Evolutionary conservation across 2,329 filamentous ascomycete genomes (phyloP), one percentile per base, ranked within the genome.

Genomic region (Capronia coronata): DNA sequence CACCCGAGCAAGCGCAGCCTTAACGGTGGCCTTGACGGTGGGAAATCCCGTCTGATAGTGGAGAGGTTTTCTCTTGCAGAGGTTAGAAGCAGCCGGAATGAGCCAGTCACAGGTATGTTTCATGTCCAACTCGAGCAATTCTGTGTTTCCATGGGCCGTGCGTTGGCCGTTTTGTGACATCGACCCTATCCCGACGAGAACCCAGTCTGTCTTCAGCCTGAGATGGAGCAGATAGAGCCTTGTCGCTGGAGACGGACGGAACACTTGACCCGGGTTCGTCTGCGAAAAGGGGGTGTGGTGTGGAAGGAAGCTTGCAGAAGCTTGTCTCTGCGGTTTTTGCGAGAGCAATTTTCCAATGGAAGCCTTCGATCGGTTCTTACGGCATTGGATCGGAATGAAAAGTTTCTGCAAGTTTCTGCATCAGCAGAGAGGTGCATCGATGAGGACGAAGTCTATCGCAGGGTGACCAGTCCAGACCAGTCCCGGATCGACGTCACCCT

Each of bases 201-300:
- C 19, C 14, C 25, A 46, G 29, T 10, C 16, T 11, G 16, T n/a
- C n/a, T n/a, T n/a, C n/a, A n/a, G n/a, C n/a, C n/a, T n/a, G n/a
- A n/a, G n/a, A n/a, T n/a, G n/a, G n/a, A n/a, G n/a, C 49, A 38
- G 25, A 10, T 27, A 27, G 43, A 51, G 49, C 49, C 49, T 51
- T 47, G 49, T 39, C 41, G 43, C 38, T 19, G 7, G 19, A 25
- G n/a, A 16, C 25, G 11, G 32, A 32, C 25, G 11, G 32, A 32
- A 41, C 49, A 47, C 37, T 23, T 51, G 49, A 51, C 49, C 18
- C 30, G 42, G n/a, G n/a, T n/a, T n/a, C n/a, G n/a, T n/a, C n/a
- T n/a, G n/a, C n/a, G n/a, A n/a, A n/a, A n/a, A n/a, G n/a, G n/a
- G n/a, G n/a, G n/a, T n/a, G n/a, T n/a, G n/a, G n/a, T n/a, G n/a